phyloP scores from a whole-genome alignment of 768 basidiomycete species.

The Hygrophorus pudorinus region DNA sequence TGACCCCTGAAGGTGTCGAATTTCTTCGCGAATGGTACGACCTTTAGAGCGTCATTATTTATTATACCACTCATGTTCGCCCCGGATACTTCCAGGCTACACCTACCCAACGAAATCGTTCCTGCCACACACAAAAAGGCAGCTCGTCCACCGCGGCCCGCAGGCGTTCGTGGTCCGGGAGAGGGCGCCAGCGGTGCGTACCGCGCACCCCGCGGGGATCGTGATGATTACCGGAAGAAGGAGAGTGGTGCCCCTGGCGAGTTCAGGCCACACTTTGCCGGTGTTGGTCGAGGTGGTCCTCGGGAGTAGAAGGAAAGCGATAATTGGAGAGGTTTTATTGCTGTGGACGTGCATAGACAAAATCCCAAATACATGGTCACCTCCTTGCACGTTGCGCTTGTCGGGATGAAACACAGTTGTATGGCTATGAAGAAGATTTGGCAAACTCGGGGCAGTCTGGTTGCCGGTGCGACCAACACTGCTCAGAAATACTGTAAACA shows the following conservation, averaged over 20 bases:
- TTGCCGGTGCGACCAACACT: too few relatives aligned
- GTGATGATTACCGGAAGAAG: slow-evolving; percentile 91
- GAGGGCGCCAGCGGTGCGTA: slow-evolving; percentile 60
- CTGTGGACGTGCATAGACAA: too few relatives aligned
- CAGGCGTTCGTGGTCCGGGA: slow-evolving; percentile 58
- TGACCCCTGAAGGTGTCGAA: slow-evolving; percentile 95
- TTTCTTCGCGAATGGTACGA: slow-evolving; percentile 84
- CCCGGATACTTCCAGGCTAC: slow-evolving; percentile 50
- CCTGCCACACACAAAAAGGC: slow-evolving; percentile 98
- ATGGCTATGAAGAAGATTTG: too few relatives aligned
- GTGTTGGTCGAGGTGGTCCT: slow-evolving; percentile 83
- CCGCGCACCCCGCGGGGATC: slow-evolving; percentile 80
- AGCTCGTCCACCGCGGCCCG: slow-evolving; percentile 77
- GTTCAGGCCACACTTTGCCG: slow-evolving; percentile 81
- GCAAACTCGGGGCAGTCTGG: too few relatives aligned
- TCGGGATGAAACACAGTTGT: too few relatives aligned
- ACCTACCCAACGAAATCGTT: slow-evolving; percentile 93
- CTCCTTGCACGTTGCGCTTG: too few relatives aligned
- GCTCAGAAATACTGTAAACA: too few relatives aligned
- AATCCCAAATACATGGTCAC: too few relatives aligned
- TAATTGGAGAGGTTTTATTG: background rate
- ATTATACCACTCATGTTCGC: background rate
- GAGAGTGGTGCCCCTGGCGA: slow-evolving; percentile 82
- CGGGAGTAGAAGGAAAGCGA: slow-evolving; percentile 40
- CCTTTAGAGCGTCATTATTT: background rate